These are phyloP conservation scores for Erysimum pusillum DNA, from an alignment of 441 rosid species.

Conservation along the genomic window DNA sequence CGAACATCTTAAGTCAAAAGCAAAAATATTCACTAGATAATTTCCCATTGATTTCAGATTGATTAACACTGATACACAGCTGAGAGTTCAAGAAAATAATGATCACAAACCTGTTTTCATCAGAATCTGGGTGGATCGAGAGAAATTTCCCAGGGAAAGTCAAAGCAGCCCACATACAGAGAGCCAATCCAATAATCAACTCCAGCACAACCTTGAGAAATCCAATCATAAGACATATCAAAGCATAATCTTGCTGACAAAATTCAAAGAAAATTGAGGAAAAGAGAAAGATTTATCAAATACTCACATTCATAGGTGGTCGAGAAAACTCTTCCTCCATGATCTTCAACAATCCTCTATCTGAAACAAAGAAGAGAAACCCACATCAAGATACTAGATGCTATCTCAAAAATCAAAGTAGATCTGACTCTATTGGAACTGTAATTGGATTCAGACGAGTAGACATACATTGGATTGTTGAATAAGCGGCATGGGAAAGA, in stretches of 20 bases:
- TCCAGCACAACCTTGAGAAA: constrained; percentile 75
- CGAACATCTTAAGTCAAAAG: not conserved
- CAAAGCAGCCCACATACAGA: constrained; percentile 93
- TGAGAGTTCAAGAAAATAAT: not conserved
- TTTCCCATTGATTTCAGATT: not conserved
- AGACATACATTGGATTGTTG: constrained; percentile 81
- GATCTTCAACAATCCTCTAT: constrained; percentile 90
- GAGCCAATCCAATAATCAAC: constrained; percentile 72
- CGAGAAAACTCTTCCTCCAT: constrained; percentile 92
- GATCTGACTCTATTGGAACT: not conserved
- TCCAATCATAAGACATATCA: constrained; percentile 4
- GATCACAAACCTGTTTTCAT: constrained; percentile 80
- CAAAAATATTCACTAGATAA: not conserved
- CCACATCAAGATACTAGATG: constrained; percentile 23
- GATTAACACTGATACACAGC: not conserved
- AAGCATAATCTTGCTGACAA: not conserved
- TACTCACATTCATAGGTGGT: constrained; percentile 81
- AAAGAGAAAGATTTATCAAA: constrained; percentile 18
- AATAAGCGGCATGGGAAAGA: constrained; percentile 85
- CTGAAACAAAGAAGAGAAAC: constrained; percentile 48
- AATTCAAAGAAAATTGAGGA: not conserved
- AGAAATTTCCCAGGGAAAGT: constrained; percentile 88
- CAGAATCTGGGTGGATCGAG: constrained; percentile 88
- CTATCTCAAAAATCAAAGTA: constrained; percentile 8
- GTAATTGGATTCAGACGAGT: constrained; percentile 9